Evolutionary conservation across 2,329 filamentous ascomycete species (phyloP).

Genomic region (Dryadomyces quercus-mongolicae): DNA sequence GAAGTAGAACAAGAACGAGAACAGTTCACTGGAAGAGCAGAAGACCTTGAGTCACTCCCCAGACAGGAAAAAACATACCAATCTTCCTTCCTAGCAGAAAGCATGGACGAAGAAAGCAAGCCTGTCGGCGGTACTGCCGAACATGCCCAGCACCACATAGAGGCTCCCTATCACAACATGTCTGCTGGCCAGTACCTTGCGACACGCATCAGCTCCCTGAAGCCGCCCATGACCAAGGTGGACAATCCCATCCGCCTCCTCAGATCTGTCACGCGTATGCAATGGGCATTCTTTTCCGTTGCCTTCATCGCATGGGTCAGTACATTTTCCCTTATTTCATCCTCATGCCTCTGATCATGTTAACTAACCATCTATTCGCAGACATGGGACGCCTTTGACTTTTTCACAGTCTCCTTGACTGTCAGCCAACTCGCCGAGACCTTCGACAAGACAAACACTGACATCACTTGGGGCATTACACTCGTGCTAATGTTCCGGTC

Average conservation of each 20-base stretch:
- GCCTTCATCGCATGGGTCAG: slow-evolving; percentile 56
- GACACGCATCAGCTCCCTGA: slow-evolving; percentile 43
- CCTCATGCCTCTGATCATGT: not conserved
- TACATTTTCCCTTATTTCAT: not conserved
- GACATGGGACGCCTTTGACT: slow-evolving; percentile 72
- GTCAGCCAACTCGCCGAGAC: slow-evolving; percentile 53
- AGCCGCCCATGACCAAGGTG: slow-evolving; percentile 40
- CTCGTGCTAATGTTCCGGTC: slow-evolving; percentile 64
- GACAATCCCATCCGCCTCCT: slow-evolving; percentile 64
- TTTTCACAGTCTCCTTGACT: slow-evolving; percentile 69
- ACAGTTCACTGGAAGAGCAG: no score
- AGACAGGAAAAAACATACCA: no score
- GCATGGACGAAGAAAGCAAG: not conserved
- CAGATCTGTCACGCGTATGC: slow-evolving; percentile 46
- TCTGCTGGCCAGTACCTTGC: slow-evolving; percentile 30
- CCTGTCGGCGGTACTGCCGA: not conserved
- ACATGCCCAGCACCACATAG: slow-evolving; percentile 3
- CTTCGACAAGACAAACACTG: slow-evolving; percentile 41
- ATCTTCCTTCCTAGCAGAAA: no score
- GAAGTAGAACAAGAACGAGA: no score
- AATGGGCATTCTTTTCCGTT: slow-evolving; percentile 67
- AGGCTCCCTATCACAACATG: slow-evolving; percentile 37
- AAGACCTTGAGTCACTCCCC: no score
- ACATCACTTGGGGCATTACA: slow-evolving; percentile 64
- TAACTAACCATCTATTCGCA: not conserved